Evolutionary conservation across 208 protist genomes (phyloP), one percentile per base, ranked within the genome.

Genomic region (Crithidia mellificae): DNA sequence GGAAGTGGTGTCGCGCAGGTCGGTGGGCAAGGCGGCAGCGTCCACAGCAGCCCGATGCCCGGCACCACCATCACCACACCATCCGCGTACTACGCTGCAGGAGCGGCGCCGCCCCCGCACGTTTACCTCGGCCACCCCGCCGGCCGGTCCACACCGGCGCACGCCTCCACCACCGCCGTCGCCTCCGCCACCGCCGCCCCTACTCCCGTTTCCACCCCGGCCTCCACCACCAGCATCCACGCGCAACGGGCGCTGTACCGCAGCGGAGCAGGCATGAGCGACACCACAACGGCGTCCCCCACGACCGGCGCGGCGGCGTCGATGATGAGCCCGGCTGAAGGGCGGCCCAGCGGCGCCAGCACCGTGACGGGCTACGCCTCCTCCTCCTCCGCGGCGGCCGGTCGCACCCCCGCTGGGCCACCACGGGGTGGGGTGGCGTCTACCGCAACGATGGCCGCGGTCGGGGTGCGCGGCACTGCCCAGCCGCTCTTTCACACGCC

Each of bases 121-220:
- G 70, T 75, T 8, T 27, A 59, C 46, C 53, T 69, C 25, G 70
- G 70, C 25, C 64, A 69, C 62, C 27, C 55, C 7, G 34, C 27
- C 30, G 12, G 44, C 12, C n/a, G 58, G 3, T 27, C 25, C 15
- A 41, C 30, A 11, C 53, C 41, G 34, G 7, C 34, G 34, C 34
- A 11, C 5, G 7, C 22, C 2, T 11, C 46, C 2, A 22, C n/a
- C 9, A 25, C 15, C 1, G 34, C 46, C 4, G 47, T 24, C 6
- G 34, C 14, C 20, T 43, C 65, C 36, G 24, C 46, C 6, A 12
- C 65, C 15, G 20, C 55, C 27, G 46, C 68, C 50, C 2, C 58
- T 20, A 14, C 39, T n/a, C n/a, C n/a, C n/a, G n/a, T n/a, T n/a
- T n/a, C n/a, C 36, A 34, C 46, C 6, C 20, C 65, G 20, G 20